Evolutionary conservation across 306 rosid species (phyloP).

Genomic region (Alnus glutinosa): DNA sequence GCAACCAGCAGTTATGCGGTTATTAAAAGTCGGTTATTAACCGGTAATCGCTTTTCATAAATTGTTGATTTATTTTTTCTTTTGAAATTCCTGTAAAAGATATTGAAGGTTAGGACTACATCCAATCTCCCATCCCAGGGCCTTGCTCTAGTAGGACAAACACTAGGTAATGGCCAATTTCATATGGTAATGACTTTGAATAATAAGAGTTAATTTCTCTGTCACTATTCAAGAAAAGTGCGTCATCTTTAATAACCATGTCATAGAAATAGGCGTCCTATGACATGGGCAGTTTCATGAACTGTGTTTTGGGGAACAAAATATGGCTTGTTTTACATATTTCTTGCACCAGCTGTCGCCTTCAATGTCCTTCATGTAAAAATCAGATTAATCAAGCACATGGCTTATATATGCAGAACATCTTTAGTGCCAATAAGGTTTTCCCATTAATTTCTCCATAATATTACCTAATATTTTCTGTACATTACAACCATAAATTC

Average conservation of each 20-base stretch:
- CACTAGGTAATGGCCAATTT: background rate
- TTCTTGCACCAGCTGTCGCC: too few relatives aligned
- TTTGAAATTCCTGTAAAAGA: too few relatives aligned
- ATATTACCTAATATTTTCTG: background rate
- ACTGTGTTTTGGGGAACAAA: background rate
- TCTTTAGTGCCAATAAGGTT: background rate
- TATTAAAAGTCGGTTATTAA: too few relatives aligned
- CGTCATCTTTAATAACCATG: background rate
- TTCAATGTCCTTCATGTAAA: too few relatives aligned
- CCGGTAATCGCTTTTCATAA: too few relatives aligned
- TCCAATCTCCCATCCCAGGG: background rate
- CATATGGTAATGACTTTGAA: background rate
- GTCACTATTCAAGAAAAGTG: background rate
- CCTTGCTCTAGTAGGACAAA: background rate
- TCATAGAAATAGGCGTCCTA: background rate
- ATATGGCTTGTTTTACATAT: background rate
- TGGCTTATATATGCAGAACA: background rate
- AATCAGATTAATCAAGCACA: too few relatives aligned
- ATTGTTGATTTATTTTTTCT: too few relatives aligned
- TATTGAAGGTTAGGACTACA: too few relatives aligned
- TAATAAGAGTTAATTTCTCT: background rate
- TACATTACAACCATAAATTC: background rate
- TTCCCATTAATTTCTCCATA: background rate
- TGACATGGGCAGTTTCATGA: background rate
- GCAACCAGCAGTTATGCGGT: too few relatives aligned